phyloP scores from a whole-genome alignment of 1,284 basidiomycete species.

The Phellopilus nigrolimitatus region DNA sequence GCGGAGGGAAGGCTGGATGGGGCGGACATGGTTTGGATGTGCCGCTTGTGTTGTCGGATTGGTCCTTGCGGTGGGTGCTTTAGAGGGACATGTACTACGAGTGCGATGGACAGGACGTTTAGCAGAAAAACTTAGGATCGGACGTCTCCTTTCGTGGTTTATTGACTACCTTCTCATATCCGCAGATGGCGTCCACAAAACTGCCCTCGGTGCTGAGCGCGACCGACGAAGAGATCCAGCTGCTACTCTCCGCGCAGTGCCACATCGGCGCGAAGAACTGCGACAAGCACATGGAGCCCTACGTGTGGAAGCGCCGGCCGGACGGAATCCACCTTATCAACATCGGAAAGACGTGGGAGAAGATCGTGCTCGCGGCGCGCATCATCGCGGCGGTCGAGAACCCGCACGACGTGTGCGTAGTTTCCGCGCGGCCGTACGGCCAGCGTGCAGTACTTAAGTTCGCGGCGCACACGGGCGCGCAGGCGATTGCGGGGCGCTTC shows the following conservation, averaged over 20 bases:
- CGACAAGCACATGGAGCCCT: constrained; percentile 97
- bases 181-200: constrained; percentile 66
- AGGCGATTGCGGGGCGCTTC: constrained; percentile 98
- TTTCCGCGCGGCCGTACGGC: constrained; percentile 96
- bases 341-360: constrained; percentile 99
- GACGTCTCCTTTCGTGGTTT: neutral
- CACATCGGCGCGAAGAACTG: constrained; percentile 99
- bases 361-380: constrained; percentile 92
- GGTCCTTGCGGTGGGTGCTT: too few relatives aligned
- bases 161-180: neutral
- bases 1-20: neutral
- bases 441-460: constrained; percentile 99
- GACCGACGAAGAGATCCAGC: constrained; percentile 96
- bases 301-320: constrained; percentile 94
- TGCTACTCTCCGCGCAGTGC: constrained; percentile 91
- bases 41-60: neutral
- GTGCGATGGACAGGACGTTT: neutral
- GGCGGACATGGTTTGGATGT: neutral
- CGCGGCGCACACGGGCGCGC: constrained; percentile 95
- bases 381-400: constrained; percentile 95
- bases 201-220: constrained; percentile 89
- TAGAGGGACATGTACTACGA: neutral
- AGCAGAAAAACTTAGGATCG: neutral
- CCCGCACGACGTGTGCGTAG: constrained; percentile 96
- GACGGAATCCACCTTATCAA: constrained; percentile 98